Conservation (phyloP, 2,329 filamentous ascomycete genomes). For the Gyromitra esculenta region DNA sequence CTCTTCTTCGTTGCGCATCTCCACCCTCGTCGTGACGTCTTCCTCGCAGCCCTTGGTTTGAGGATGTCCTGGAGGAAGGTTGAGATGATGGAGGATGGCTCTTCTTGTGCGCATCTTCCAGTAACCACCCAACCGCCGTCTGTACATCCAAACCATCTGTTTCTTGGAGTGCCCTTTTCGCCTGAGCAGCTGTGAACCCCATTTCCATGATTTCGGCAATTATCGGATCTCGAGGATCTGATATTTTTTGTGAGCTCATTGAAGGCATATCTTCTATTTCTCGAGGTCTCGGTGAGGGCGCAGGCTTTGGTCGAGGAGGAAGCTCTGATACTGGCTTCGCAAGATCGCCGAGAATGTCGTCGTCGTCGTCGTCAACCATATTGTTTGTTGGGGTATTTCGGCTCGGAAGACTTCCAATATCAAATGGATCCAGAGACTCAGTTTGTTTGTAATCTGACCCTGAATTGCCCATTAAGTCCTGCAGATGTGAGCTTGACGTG, state of each 20-base stretch:
- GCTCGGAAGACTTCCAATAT: conserved; percentile 53
- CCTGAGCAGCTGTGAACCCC: conserved; percentile 87
- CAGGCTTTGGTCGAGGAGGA: conserved; percentile 62
- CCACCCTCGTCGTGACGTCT: conserved; percentile 64
- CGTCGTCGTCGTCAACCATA: conserved; percentile 65
- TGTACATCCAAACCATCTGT: conserved; percentile 84
- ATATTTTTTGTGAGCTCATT: conserved; percentile 37
- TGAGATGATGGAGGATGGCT: conserved; percentile 61
- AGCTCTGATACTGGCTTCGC: conserved; percentile 73
- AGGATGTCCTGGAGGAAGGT: conserved; percentile 57
- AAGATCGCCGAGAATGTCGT: conserved; percentile 73
- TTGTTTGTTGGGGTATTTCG: conserved; percentile 32
- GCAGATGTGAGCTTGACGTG: conserved; percentile 56
- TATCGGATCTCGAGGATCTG: conserved; percentile 63
- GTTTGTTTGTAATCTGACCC: conserved; percentile 20
- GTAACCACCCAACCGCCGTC: conserved; percentile 84
- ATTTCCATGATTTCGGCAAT: conserved; percentile 92
- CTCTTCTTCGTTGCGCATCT: conserved; percentile 63
- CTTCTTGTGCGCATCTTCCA: conserved; percentile 89
- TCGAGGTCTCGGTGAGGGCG: conserved; percentile 62
- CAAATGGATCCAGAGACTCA: conserved; percentile 52
- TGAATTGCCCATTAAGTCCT: conserved; percentile 30
- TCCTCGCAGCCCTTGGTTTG: conserved; percentile 56
- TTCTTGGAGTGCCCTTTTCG: conserved; percentile 79
- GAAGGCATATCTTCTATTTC: conserved; percentile 41